Evolutionary conservation across 805 yeast species (phyloP), one percentile per base, ranked within the genome.

Genomic region (Tetrapisispora nanseiensis): DNA sequence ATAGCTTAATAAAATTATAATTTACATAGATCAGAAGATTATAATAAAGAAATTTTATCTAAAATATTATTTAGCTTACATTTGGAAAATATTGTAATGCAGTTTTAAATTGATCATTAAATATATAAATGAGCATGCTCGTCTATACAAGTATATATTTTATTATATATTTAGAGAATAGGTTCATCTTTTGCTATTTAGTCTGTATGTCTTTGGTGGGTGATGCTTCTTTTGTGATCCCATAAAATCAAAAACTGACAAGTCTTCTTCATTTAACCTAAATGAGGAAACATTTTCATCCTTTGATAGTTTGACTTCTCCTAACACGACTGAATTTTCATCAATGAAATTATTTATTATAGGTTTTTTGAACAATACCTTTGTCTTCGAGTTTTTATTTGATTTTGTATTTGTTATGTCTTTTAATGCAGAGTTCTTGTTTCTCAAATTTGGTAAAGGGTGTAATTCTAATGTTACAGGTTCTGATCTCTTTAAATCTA

Each of bases 191-290:
- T 32, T 19, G 24, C n/a, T 32, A n/a, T 11, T 21, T 32, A 48
- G 50, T 35, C 59, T 47, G 43, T 57, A 51, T 13, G 61, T 57
- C 37, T 49, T 54, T 22, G 57, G 52, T 10, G 45, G 41, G 28
- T 44, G 46, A 24, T 48, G 50, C 18, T 48, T 50, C 24, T 54
- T 46, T 19, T 56, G 52, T 22, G 58, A 61, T 9, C 54, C 58
- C 30, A 63, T 61, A 33, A 69, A 61, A 48, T 71, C 74, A 54
- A 70, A 69, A n/a, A 67, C 64, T 5, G 70, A 60, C 21, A 62
- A 39, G 46, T 65, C 68, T 18, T 60, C 61, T 33, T 59, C 62
- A 45, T 49, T 50, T 37, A 57, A 46, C 29, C 63, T 52, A 32
- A 56, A 52, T 20, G 37, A 33, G 8, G 41, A 33, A 9, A 35